Evolutionary conservation across 805 yeast species (phyloP).

Genomic region (Grigorovia transvaalensis): DNA sequence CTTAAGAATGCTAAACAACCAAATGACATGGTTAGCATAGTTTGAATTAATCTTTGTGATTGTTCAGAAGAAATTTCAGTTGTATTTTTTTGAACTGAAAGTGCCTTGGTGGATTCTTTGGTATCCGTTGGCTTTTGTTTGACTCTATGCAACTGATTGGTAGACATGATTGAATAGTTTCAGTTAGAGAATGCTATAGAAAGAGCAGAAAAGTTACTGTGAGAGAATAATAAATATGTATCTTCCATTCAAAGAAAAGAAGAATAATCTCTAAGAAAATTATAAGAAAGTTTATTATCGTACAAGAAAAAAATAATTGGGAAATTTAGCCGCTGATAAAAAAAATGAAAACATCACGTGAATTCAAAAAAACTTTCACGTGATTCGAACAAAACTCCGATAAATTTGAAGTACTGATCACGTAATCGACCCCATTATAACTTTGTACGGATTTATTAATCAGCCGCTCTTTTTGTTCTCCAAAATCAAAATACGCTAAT

Average conservation of each 20-base stretch:
- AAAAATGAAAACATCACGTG: no score
- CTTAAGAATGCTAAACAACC: slow-evolving; percentile 50
- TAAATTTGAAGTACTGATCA: no score
- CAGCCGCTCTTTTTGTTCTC: not conserved
- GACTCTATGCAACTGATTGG: slow-evolving; percentile 10
- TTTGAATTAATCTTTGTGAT: slow-evolving; percentile 38
- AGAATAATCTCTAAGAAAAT: not conserved
- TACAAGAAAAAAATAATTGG: no score
- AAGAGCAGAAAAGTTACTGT: not conserved
- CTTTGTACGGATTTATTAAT: no score
- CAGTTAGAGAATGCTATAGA: not conserved
- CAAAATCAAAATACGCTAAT: not conserved
- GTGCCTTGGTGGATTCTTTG: slow-evolving; percentile 3
- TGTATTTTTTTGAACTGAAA: slow-evolving; percentile 9
- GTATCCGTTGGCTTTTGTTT: slow-evolving; percentile 6
- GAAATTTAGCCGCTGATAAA: no score
- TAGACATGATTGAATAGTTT: slow-evolving; percentile 18
- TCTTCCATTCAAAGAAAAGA: no score
- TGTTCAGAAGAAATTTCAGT: slow-evolving; percentile 28
- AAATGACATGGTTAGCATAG: slow-evolving; percentile 41
- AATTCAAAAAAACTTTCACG: no score
- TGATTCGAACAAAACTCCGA: no score
- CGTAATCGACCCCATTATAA: no score
- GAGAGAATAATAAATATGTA: not conserved
- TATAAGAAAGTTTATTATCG: no score